Percentiles rank a stretch among this genome's conserved stretches.
Evolutionary conservation across 2,329 filamentous ascomycete genomes (phyloP).

Genomic region (Botrytis paeoniae): DNA sequence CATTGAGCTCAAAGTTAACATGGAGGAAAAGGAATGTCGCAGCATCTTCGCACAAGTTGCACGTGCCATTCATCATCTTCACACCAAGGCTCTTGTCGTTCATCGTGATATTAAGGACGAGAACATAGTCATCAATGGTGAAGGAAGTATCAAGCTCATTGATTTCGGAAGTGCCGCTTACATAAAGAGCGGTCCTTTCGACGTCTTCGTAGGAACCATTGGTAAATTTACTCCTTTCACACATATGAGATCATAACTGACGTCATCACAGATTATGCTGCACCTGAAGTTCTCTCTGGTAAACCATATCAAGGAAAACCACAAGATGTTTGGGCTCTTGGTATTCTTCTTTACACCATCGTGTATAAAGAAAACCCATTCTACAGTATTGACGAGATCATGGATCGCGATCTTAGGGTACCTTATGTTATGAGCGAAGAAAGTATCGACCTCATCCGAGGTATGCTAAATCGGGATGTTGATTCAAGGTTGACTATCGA

Average conservation of each 20-base stretch:
- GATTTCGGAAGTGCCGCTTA: constrained; percentile 98
- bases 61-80: constrained; percentile 83
- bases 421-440: constrained; percentile 87
- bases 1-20: constrained; percentile 91
- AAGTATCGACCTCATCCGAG: constrained; percentile 85
- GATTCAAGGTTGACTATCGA: constrained; percentile 79
- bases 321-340: constrained; percentile 97
- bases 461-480: constrained; percentile 91
- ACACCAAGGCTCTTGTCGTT: constrained; percentile 86
- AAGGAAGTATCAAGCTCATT: constrained; percentile 93
- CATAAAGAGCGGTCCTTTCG: constrained; percentile 96
- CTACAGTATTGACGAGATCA: constrained; percentile 98
- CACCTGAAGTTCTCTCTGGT: constrained; percentile 93
- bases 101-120: constrained; percentile 99
- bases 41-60: constrained; percentile 96
- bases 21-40: constrained; percentile 91
- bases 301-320: constrained; percentile 91
- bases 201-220: constrained; percentile 98
- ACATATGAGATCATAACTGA: constrained; percentile 18
- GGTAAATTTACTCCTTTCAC: constrained; percentile 54
- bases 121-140: constrained; percentile 93
- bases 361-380: constrained; percentile 99
- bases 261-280: constrained; percentile 75
- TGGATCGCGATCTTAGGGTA: constrained; percentile 91
- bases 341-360: constrained; percentile 96